Evolutionary conservation across 768 basidiomycete genomes (phyloP).

Genomic region (Boletus insuetus): DNA sequence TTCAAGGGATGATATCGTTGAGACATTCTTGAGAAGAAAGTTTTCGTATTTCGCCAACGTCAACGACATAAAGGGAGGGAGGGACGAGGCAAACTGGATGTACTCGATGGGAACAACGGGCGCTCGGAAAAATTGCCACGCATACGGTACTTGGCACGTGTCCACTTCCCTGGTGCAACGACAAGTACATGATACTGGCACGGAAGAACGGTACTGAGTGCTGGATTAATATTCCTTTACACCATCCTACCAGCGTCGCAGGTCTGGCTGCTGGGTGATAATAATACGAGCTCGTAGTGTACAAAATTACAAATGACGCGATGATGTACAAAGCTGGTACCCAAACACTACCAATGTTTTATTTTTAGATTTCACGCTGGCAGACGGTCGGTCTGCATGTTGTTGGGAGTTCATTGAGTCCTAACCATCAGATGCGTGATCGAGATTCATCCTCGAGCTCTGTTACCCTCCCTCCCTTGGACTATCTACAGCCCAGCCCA

Average conservation of each 20-base stretch:
- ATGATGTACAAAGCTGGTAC: constrained; percentile 25
- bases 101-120: neutral
- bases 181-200: too few relatives aligned
- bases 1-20: constrained; percentile 84
- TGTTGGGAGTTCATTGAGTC: too few relatives aligned
- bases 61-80: constrained; percentile 47
- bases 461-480: constrained; percentile 35
- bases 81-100: neutral
- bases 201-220: too few relatives aligned
- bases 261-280: too few relatives aligned
- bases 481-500: constrained; percentile 61
- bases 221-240: too few relatives aligned
- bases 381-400: too few relatives aligned
- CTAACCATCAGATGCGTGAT: neutral
- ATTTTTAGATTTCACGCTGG: too few relatives aligned
- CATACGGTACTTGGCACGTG: constrained; percentile 2
- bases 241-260: too few relatives aligned
- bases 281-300: neutral
- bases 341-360: constrained; percentile 18
- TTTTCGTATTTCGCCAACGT: constrained; percentile 73
- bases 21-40: constrained; percentile 81
- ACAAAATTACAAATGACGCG: constrained; percentile 1
- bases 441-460: constrained; percentile 24
- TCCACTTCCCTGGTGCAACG: neutral
- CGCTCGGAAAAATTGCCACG: constrained; percentile 6